phyloP scores from a whole-genome alignment of 179 eudicot genomes.

The Heliamphora pulchella region DNA sequence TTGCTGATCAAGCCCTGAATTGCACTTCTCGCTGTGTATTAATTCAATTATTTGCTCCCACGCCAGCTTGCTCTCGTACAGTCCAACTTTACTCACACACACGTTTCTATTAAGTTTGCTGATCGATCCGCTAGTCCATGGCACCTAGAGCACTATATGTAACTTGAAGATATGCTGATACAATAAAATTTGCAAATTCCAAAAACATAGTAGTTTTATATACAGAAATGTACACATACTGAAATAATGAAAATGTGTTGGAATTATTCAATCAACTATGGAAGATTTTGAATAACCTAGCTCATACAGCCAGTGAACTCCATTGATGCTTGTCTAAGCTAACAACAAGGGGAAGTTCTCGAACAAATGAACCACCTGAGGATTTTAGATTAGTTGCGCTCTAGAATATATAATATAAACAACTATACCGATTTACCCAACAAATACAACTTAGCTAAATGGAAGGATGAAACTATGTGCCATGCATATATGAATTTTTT shows the following conservation, averaged over 20 bases:
- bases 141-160: background rate
- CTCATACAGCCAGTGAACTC: background rate
- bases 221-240: background rate
- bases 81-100: background rate
- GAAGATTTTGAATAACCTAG: background rate
- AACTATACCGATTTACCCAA: background rate
- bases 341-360: background rate
- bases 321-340: background rate
- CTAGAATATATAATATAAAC: background rate
- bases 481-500: too few species aligned
- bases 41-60: too few species aligned
- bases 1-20: background rate
- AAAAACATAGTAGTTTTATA: background rate
- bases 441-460: background rate
- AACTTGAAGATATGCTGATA: background rate
- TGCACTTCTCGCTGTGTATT: too few species aligned
- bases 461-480: background rate
- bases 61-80: background rate
- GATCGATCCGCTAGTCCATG: background rate
- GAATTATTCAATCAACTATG: slow-evolving; percentile 2
- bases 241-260: background rate
- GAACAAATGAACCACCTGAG: background rate
- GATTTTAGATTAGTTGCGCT: background rate
- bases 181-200: background rate
- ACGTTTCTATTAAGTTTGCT: background rate